These are phyloP conservation scores for Blastobotrys arbuscula DNA, from an alignment of 1,139 yeast genomes.

Conservation along the genomic window DNA sequence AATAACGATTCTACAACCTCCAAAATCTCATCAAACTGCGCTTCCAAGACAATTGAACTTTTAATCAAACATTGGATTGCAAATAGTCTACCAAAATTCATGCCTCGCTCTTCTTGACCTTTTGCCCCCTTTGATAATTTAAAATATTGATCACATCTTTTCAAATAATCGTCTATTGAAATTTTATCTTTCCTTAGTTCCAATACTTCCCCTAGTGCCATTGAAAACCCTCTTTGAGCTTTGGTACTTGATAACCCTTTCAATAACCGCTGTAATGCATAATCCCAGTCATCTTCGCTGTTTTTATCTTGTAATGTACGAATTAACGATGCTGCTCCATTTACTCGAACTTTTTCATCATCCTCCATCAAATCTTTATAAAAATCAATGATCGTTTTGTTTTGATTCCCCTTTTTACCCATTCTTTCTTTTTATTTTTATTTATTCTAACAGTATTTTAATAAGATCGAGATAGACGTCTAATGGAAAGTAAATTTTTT, in stretches of 20 bases:
- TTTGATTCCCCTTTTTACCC: background rate
- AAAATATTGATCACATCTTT: slow-evolving; percentile 41
- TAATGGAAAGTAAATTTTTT: background rate
- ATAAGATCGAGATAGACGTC: background rate
- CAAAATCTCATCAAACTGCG: slow-evolving; percentile 30
- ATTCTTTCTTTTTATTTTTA: background rate
- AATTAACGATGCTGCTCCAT: slow-evolving; percentile 64
- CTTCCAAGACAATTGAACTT: slow-evolving; percentile 43
- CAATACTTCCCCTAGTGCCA: slow-evolving; percentile 75
- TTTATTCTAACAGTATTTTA: background rate
- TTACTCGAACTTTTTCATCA: slow-evolving; percentile 61
- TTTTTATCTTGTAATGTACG: slow-evolving; percentile 46
- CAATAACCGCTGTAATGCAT: slow-evolving; percentile 70
- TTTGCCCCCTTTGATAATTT: slow-evolving; percentile 44
- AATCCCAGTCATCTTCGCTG: slow-evolving; percentile 63
- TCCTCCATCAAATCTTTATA: slow-evolving; percentile 79
- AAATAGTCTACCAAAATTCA: slow-evolving; percentile 76
- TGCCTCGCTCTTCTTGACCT: slow-evolving; percentile 79
- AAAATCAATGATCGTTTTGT: slow-evolving; percentile 43
- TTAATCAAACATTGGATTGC: slow-evolving; percentile 75
- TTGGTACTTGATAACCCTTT: slow-evolving; percentile 77
- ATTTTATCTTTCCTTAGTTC: slow-evolving; percentile 39
- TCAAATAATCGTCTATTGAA: slow-evolving; percentile 41
- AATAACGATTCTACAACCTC: slow-evolving; percentile 45
- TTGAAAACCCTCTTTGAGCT: slow-evolving; percentile 82